Percentiles rank a stretch among this genome's conserved stretches.
Evolutionary conservation across 2,329 filamentous ascomycete genomes (phyloP).

Genomic region (Ilyonectria destructans): DNA sequence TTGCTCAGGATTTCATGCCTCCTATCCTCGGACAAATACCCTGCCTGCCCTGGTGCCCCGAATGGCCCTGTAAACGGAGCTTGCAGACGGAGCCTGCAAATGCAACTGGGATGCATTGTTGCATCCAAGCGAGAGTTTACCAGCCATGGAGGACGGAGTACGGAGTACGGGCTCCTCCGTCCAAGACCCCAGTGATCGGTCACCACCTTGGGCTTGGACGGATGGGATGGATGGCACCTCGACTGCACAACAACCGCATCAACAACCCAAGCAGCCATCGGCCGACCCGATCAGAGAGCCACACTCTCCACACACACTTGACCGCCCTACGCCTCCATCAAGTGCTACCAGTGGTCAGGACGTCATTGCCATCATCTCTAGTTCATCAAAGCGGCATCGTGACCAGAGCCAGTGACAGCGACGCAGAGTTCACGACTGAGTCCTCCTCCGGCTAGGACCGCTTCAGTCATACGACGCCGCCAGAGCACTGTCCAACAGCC

Average conservation of each 20-base stretch:
- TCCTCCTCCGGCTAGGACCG: slow-evolving; percentile 12
- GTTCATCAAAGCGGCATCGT: slow-evolving; percentile 18
- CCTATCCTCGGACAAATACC: slow-evolving; percentile 12
- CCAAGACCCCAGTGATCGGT: slow-evolving; percentile 23
- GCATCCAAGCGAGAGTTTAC: slow-evolving; percentile 22
- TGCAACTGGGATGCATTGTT: slow-evolving; percentile 22
- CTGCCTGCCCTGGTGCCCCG: slow-evolving; percentile 12
- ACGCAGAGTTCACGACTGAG: slow-evolving; percentile 2
- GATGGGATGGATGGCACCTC: slow-evolving; percentile 14
- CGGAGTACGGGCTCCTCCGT: slow-evolving; percentile 13
- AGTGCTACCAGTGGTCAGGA: slow-evolving; percentile 15
- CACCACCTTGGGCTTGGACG: slow-evolving; percentile 19
- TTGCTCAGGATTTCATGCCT: slow-evolving; percentile 21
- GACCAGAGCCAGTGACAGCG: background rate
- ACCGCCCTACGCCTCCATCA: background rate
- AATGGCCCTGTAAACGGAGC: slow-evolving; percentile 26
- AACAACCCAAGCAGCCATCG: slow-evolving; percentile 17
- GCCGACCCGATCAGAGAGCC: slow-evolving; percentile 5
- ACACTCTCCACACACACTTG: slow-evolving; percentile 16
- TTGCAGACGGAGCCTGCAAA: background rate
- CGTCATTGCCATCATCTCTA: background rate
- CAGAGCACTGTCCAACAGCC: slow-evolving; percentile 22
- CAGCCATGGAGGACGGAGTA: slow-evolving; percentile 8
- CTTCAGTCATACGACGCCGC: slow-evolving; percentile 31
- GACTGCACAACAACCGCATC: slow-evolving; percentile 13